Percentiles rank a stretch among this genome's conserved stretches.
Evolutionary conservation across 1,284 basidiomycete genomes (phyloP).

Genomic region (Cutaneotrichosporon sp.): DNA sequence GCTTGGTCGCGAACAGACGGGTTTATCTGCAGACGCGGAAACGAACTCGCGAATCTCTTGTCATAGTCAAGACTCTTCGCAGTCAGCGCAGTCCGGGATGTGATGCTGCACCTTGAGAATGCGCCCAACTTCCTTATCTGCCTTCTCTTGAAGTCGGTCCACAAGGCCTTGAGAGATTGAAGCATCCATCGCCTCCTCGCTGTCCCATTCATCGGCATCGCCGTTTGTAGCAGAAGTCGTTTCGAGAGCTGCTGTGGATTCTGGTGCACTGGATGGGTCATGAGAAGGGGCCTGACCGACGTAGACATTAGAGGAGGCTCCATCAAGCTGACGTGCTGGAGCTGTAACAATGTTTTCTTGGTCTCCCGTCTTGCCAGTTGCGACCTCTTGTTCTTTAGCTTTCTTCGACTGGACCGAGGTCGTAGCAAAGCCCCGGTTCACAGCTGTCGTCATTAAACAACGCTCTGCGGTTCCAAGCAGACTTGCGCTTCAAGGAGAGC

Average conservation of each 20-base stretch:
- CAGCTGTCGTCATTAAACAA: constrained; percentile 21
- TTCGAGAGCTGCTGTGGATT: too few species aligned
- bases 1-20: constrained; percentile 58
- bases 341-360: too few species aligned
- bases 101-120: constrained; percentile 54
- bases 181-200: constrained; percentile 27
- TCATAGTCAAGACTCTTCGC: constrained; percentile 74
- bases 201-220: constrained; percentile 36
- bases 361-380: too few species aligned
- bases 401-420: constrained; percentile 75
- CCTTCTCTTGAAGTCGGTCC: constrained; percentile 79
- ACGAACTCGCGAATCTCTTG: constrained; percentile 63
- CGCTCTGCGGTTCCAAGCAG: constrained; percentile 23
- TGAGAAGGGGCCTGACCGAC: too few species aligned
- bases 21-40: constrained; percentile 65
- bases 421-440: constrained; percentile 67
- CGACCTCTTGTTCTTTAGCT: constrained; percentile 51
- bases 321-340: too few species aligned
- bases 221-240: not conserved
- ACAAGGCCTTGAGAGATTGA: constrained; percentile 52
- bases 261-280: not conserved
- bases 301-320: too few species aligned
- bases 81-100: not conserved
- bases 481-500: constrained; percentile 68
- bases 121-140: constrained; percentile 78